Base-by-base conservation (phyloP, 2,329 filamentous ascomycete species). In the Xylaria sp. region DNA sequence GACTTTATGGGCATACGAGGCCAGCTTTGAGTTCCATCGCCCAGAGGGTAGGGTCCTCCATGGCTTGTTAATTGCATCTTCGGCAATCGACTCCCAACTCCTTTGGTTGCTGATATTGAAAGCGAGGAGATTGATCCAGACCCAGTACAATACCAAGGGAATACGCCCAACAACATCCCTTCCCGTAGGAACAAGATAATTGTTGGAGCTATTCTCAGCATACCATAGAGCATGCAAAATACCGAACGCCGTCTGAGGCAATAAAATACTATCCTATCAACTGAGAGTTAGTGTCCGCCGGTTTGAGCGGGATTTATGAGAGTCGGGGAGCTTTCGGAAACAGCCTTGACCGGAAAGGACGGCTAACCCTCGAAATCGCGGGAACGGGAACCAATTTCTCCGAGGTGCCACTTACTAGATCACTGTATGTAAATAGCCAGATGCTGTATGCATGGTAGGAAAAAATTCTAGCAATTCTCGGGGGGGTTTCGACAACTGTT, bases 31-130 rank as follows among this genome's bases (percentile, higher is more conserved):
- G 62, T 1, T 72, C 66, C 41, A 71, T 60, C 2, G 59, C 44
- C 15, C 60, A 25, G 9, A 72, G 68, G 43, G 74, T 31, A 75
- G 56, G 0, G 74, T 68, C 2, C 73, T 61, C 73, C 73, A 75
- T 1, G 74, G 73, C 53, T 76, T 74, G 61, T 76, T 76, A 11
- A 67, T 54, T 0, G 53, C 11, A 43, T 76, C 73, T 23, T 76
- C 73, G 1, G 67, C 29, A 10, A 74, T 54, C 0, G 70, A 65
- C 1, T 64, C 62, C 0, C 63, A 52, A 1, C 66, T 49, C 0
- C 71, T 60, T 44, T 76, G 74, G 47, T 76, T 76, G 15, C 68
- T 61, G 7, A 75, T 67, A 9, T 71, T 63, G 29, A 70, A 67
- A 2, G 71, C 62, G 0, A 75, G 37, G 3, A 74, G 68, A 48